Percentiles rank a stretch among this genome's conserved stretches.
These are phyloP conservation scores for Ophiostoma pallidulum DNA, from an alignment of 2,329 filamentous ascomycete species.

Conservation along the genomic window DNA sequence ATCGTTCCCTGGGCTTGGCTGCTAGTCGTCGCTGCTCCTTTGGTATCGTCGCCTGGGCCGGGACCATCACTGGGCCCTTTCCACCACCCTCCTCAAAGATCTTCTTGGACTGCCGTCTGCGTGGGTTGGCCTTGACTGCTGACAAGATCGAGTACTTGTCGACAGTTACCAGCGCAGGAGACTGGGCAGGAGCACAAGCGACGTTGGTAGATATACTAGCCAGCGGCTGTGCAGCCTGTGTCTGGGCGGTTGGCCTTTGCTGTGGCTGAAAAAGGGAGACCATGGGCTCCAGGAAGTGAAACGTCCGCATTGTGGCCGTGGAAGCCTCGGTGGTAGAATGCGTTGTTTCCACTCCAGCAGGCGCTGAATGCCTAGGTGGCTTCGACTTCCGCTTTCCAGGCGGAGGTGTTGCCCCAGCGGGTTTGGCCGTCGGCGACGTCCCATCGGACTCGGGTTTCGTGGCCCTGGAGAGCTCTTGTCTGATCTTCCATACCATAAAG, in stretches of 20 bases:
- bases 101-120: slow-evolving; percentile 11
- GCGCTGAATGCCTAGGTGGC: slow-evolving; percentile 14
- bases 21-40: not conserved
- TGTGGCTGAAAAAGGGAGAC: not conserved
- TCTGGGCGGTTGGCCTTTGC: not conserved
- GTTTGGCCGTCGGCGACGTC: not conserved
- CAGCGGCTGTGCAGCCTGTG: too few species aligned
- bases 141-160: slow-evolving; percentile 34
- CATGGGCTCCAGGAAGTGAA: too few species aligned
- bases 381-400: not conserved
- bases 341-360: slow-evolving; percentile 9
- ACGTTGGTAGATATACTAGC: not conserved
- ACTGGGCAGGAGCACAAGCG: not conserved
- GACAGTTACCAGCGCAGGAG: not conserved
- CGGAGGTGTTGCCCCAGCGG: not conserved
- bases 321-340: too few species aligned
- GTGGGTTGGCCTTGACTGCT: slow-evolving; percentile 39
- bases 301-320: too few species aligned
- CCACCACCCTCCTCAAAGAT: slow-evolving; percentile 8
- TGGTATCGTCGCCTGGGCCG: not conserved
- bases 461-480: slow-evolving; percentile 26
- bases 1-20: not conserved
- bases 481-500: slow-evolving; percentile 35
- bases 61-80: not conserved
- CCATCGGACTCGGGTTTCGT: slow-evolving; percentile 23